phyloP scores from a whole-genome alignment of 1,139 yeast species.

The Geotrichum restrictum region DNA sequence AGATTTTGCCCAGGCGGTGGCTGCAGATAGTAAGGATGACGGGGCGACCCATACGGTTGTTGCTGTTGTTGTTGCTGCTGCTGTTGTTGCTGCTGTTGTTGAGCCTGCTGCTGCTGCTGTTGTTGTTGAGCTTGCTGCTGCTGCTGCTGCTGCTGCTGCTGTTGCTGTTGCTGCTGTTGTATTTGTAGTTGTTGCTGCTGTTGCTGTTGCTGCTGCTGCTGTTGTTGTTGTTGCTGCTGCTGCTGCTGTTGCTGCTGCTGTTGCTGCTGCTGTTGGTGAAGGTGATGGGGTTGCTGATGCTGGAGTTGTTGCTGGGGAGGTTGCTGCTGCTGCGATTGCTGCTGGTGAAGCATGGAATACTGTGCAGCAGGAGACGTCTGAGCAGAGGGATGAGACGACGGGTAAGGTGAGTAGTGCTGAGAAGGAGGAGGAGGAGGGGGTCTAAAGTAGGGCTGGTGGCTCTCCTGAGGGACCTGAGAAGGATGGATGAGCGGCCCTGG shows the following conservation, averaged over 20 bases:
- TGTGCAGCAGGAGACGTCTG: not conserved
- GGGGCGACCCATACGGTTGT: constrained; percentile 21
- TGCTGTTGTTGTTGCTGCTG: constrained; percentile 21
- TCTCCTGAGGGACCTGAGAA: not conserved
- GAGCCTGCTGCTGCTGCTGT: constrained; percentile 5
- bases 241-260: constrained; percentile 6
- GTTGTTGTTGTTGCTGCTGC: too few relatives aligned
- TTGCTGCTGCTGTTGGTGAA: constrained; percentile 23
- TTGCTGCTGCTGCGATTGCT: too few relatives aligned
- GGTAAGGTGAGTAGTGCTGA: constrained; percentile 2
- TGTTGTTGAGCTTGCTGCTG: constrained; percentile 1
- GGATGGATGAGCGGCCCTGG: not conserved
- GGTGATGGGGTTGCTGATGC: constrained; percentile 21
- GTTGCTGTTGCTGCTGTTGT: constrained; percentile 3
- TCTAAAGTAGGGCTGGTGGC: constrained; percentile 7
- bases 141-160: not conserved
- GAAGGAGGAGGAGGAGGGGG: constrained; percentile 14
- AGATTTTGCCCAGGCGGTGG: constrained; percentile 36
- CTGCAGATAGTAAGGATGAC: constrained; percentile 23
- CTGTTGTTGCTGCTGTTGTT: constrained; percentile 19
- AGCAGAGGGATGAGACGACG: not conserved
- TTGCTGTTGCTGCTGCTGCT: too few relatives aligned
- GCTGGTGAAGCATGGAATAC: not conserved
- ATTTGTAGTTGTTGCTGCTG: constrained; percentile 7
- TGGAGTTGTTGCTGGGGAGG: constrained; percentile 21